Evolutionary conservation across 768 basidiomycete genomes (phyloP).

Genomic region (Suillus sp.): DNA sequence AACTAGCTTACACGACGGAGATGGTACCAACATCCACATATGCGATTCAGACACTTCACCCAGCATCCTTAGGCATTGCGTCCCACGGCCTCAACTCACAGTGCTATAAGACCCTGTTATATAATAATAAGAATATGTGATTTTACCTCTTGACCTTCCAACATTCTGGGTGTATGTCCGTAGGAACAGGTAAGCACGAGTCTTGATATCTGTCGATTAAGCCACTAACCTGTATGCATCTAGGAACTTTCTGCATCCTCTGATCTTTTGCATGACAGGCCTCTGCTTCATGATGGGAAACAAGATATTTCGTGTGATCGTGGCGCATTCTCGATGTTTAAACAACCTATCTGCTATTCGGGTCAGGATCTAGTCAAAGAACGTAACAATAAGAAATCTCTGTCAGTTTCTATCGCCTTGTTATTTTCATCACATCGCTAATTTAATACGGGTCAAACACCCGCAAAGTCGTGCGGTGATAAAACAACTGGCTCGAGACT

Average conservation of each 20-base stretch:
- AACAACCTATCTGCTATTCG: background rate
- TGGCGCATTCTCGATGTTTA: background rate
- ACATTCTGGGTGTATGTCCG: background rate
- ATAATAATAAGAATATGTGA: background rate
- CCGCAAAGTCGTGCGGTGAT: background rate
- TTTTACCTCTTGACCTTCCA: background rate
- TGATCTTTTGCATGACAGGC: background rate
- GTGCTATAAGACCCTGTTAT: background rate
- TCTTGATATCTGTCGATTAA: background rate
- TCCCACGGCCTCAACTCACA: background rate
- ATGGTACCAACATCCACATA: background rate
- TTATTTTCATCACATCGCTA: background rate
- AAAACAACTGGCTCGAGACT: background rate
- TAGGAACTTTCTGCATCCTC: background rate
- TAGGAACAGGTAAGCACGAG: background rate
- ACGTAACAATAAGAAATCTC: background rate
- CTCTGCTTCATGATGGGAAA: background rate
- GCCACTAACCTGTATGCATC: background rate
- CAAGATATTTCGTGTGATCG: background rate
- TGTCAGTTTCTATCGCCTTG: background rate
- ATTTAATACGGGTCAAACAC: background rate
- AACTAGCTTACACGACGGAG: background rate
- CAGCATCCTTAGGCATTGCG: background rate
- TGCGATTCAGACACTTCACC: background rate
- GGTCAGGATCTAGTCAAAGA: background rate